Evolutionary conservation across 1,139 yeast genomes (phyloP).

Genomic region (Saccharomyces hybrid): DNA sequence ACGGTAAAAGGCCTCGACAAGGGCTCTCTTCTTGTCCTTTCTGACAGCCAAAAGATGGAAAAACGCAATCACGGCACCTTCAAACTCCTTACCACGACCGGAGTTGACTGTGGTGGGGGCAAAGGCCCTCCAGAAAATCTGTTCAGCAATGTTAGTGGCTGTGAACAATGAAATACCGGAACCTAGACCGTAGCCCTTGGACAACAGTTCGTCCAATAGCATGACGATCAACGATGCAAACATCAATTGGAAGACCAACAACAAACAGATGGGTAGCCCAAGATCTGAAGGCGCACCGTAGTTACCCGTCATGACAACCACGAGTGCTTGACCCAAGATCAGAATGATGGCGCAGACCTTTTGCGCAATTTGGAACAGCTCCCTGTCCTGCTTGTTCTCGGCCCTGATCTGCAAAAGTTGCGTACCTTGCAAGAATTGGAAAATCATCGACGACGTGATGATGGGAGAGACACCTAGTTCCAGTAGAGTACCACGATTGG

Average conservation of each 20-base stretch:
- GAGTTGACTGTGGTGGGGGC: conserved; percentile 94
- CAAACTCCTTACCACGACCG: conserved; percentile 94
- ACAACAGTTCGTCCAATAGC: conserved; percentile 84
- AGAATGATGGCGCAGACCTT: conserved; percentile 85
- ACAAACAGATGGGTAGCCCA: conserved; percentile 86
- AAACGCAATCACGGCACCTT: conserved; percentile 90
- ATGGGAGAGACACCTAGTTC: conserved; percentile 85
- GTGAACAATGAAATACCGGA: conserved; percentile 93
- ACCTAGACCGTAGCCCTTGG: conserved; percentile 96
- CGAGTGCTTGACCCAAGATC: conserved; percentile 94
- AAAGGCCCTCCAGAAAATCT: conserved; percentile 95
- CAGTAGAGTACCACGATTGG: conserved; percentile 96
- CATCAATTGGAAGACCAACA: conserved; percentile 85
- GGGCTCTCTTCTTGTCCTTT: conserved; percentile 83
- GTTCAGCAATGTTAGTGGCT: conserved; percentile 96
- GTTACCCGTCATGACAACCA: conserved; percentile 93
- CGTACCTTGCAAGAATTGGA: conserved; percentile 93
- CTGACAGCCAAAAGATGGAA: conserved; percentile 86
- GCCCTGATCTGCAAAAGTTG: conserved; percentile 81
- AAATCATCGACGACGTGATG: conserved; percentile 90
- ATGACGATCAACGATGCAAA: conserved; percentile 91
- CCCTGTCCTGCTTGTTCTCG: conserved; percentile 83
- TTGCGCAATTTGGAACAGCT: conserved; percentile 86
- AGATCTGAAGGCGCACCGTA: conserved; percentile 86
- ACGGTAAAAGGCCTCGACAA: conserved; percentile 92